Evolutionary conservation across 2,329 filamentous ascomycete species (phyloP).

Genomic region (Cladosporium austrohemisphaericum): DNA sequence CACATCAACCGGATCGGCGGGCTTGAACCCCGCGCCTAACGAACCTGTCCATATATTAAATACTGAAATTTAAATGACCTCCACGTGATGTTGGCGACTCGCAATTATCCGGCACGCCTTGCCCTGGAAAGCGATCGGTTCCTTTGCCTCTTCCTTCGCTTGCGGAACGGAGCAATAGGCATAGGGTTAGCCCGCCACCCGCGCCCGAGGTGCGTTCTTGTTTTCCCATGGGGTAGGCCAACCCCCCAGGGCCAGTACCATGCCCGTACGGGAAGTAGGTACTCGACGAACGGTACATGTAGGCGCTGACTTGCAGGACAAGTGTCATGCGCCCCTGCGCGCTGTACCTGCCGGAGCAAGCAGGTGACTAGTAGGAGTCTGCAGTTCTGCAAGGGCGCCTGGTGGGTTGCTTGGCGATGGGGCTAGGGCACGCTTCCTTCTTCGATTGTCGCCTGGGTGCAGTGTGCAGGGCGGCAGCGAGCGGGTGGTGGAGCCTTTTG

Average conservation of each 20-base stretch:
- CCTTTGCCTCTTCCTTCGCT: constrained; percentile 7
- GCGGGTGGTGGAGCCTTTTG: too few species aligned
- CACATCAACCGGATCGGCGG: constrained; percentile 4
- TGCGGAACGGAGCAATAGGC: constrained; percentile 6
- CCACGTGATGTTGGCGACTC: neutral
- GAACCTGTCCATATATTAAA: too few species aligned
- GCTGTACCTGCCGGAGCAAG: constrained; percentile 10
- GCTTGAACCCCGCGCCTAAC: constrained; percentile 1
- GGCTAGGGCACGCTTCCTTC: too few species aligned
- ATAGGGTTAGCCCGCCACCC: constrained; percentile 1
- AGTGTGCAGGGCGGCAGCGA: too few species aligned
- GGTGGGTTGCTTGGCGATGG: too few species aligned
- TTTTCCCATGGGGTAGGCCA: too few species aligned
- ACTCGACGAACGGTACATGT: neutral
- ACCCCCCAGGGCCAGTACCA: too few species aligned
- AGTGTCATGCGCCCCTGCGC: constrained; percentile 3
- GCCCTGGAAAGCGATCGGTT: too few species aligned
- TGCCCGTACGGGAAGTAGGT: too few species aligned
- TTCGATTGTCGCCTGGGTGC: too few species aligned
- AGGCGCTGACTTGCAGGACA: neutral
- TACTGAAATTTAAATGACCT: too few species aligned
- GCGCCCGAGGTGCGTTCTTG: neutral
- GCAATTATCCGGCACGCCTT: neutral
- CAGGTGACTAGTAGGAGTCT: neutral
- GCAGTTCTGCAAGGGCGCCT: constrained; percentile 6